phyloP scores from a whole-genome alignment of 2,329 filamentous ascomycete genomes.

The Colletotrichum graminicola region DNA sequence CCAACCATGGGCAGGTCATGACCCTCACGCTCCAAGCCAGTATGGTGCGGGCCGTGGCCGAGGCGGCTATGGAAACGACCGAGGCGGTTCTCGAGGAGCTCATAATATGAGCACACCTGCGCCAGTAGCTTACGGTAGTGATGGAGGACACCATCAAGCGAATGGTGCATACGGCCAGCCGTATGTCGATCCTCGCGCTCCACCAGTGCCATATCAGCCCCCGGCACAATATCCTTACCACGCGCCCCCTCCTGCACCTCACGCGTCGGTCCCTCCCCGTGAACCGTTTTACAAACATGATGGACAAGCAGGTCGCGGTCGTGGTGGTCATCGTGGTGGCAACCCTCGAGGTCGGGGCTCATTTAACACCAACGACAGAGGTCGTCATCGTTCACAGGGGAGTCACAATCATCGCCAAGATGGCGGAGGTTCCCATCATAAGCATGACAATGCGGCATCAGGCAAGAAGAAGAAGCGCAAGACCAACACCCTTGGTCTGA shows the following conservation, averaged over 20 bases:
- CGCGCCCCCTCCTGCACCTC: constrained; percentile 54
- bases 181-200: constrained; percentile 56
- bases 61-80: constrained; percentile 59
- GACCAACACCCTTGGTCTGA: constrained; percentile 78
- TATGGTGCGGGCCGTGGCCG: constrained; percentile 57
- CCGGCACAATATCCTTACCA: constrained; percentile 53
- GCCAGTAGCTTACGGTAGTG: constrained; percentile 51
- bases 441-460: constrained; percentile 58
- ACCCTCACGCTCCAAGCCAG: constrained; percentile 50
- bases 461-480: constrained; percentile 79
- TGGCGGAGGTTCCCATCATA: constrained; percentile 27
- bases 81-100: constrained; percentile 52
- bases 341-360: constrained; percentile 39
- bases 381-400: constrained; percentile 42
- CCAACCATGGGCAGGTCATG: constrained; percentile 52
- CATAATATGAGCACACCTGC: constrained; percentile 51
- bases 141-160: constrained; percentile 49
- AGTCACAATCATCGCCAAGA: constrained; percentile 48
- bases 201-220: constrained; percentile 48
- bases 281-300: constrained; percentile 49
- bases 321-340: constrained; percentile 53
- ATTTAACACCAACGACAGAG: constrained; percentile 56
- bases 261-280: constrained; percentile 50
- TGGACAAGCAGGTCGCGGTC: constrained; percentile 50
- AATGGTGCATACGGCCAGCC: constrained; percentile 55